These are phyloP conservation scores for Haplosporangium gracile DNA, from an alignment of 192 early-diverging fungal species.

Conservation along the genomic window DNA sequence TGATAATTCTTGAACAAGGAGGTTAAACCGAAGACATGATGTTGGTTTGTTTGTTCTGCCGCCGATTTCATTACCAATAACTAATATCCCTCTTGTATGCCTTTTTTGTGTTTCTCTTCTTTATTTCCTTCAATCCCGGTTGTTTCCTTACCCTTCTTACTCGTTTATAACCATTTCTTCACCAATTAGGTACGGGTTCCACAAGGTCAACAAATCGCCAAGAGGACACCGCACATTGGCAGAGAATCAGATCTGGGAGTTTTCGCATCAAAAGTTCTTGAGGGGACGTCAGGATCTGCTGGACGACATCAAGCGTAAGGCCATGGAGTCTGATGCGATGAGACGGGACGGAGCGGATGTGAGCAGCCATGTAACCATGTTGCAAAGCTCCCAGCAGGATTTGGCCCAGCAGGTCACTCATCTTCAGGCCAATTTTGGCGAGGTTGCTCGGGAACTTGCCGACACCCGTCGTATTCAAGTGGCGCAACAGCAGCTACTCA, in stretches of 20 bases:
- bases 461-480: constrained; percentile 80
- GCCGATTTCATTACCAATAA: neutral
- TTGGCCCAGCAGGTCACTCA: constrained; percentile 79
- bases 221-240: constrained; percentile 85
- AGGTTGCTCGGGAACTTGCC: constrained; percentile 79
- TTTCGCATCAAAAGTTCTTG: constrained; percentile 86
- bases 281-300: constrained; percentile 82
- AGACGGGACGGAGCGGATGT: constrained; percentile 83
- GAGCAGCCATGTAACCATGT: constrained; percentile 79
- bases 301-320: constrained; percentile 93
- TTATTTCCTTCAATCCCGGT: neutral
- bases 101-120: neutral
- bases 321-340: constrained; percentile 85
- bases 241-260: constrained; percentile 95
- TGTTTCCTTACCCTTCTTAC: neutral
- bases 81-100: too few species aligned
- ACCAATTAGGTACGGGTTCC: constrained; percentile 79
- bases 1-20: too few species aligned
- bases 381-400: constrained; percentile 82
- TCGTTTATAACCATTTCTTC: neutral
- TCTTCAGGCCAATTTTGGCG: constrained; percentile 79
- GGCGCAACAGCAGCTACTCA: constrained; percentile 75
- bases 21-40: too few species aligned
- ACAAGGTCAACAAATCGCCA: constrained; percentile 94
- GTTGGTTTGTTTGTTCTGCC: too few species aligned